Evolutionary conservation across 768 basidiomycete genomes (phyloP).

Genomic region (Nevesoporus exiguus): DNA sequence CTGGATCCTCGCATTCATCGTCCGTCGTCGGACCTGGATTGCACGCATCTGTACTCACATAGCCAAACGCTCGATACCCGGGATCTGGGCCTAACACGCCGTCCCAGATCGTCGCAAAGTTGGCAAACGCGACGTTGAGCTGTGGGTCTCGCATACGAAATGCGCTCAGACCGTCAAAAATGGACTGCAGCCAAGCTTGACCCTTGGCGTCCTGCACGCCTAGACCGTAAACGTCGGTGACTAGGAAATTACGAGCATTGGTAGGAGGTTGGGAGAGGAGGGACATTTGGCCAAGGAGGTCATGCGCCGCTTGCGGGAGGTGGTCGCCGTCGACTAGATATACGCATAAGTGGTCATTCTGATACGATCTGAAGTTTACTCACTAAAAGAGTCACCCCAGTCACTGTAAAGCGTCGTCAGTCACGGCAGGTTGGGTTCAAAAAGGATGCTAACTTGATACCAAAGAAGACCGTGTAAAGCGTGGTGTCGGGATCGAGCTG

Average conservation of each 20-base stretch:
- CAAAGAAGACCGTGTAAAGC: conserved; percentile 51
- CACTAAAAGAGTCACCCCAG: conserved; percentile 42
- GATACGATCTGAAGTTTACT: background rate
- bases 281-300: conserved; percentile 42
- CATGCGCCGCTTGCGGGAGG: conserved; percentile 42
- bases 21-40: conserved; percentile 34
- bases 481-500: conserved; percentile 44
- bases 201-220: conserved; percentile 40
- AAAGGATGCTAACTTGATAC: conserved; percentile 44
- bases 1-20: conserved; percentile 38
- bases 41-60: conserved; percentile 39
- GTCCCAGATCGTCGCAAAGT: conserved; percentile 49
- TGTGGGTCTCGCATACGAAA: conserved; percentile 31
- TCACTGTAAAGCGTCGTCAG: conserved; percentile 32
- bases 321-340: conserved; percentile 43
- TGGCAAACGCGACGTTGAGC: conserved; percentile 43
- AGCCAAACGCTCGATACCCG: conserved; percentile 48
- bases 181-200: conserved; percentile 44
- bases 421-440: background rate
- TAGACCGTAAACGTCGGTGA: conserved; percentile 50
- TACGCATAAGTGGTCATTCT: background rate
- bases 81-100: conserved; percentile 43
- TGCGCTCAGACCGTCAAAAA: conserved; percentile 40
- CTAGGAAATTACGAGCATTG: conserved; percentile 46
- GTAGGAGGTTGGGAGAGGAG: conserved; percentile 49